Base-by-base conservation (phyloP, 2,329 filamentous ascomycete genomes). In the Fusarium denticulatum region DNA sequence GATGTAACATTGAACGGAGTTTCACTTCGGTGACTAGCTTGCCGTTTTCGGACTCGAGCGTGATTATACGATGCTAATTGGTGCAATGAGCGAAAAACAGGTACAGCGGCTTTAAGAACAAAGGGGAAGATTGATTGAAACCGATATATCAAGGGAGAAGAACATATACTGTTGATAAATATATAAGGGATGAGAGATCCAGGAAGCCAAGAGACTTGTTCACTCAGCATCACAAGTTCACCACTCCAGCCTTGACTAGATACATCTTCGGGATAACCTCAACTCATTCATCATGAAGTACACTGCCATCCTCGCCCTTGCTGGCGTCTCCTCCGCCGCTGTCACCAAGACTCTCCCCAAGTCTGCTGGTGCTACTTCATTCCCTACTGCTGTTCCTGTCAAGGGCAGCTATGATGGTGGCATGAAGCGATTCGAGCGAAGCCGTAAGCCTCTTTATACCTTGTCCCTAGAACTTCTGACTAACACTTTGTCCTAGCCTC, bases 341-440 rank as follows among this genome's bases (percentile, higher is more conserved):
- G 72, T 73, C 42, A 75, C 72, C 30, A 75, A 62, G 57, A 75
- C 72, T 57, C 69, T 75, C n/a, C 72, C 72, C 28, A 70, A 73
- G 49, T 73, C 69, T 46, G 64, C 72, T 5, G 72, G 72, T 24
- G 42, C 43, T 20, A 71, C 72, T 24, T 71, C 72, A 15, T 75
- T 61, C 40, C 69, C 72, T 30, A 75, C 72, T 32, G 72, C 72
- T 15, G 72, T 75, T 43, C 72, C 72, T 18, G 72, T 75, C 47
- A 71, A 63, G 46, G 66, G 72, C n/a, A 75, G 56, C 46, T 75
- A 43, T 5, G 72, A 75, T 62, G 72, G 72, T 40, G 69, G 69
- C 39, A 75, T 75, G 72, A 75, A 75, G 61, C 72, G 72, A 43
- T 75, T 67, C 42, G 72, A 75, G 62, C 65, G 72, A 59, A 58